Base-by-base conservation (phyloP, 768 basidiomycete species). In the Mycena rebaudengoi region DNA sequence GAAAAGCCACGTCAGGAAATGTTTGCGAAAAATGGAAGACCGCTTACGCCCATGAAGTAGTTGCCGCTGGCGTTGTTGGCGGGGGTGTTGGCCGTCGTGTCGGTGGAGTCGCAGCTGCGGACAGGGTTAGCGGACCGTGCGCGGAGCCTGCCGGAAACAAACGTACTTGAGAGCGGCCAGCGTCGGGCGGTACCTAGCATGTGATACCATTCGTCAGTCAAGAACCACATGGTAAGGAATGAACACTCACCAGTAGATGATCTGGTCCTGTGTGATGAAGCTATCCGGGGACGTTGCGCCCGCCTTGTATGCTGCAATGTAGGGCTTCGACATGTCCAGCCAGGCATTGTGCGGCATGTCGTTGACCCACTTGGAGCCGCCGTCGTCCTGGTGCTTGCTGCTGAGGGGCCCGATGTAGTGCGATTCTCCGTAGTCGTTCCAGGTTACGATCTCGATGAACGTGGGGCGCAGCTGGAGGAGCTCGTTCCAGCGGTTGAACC, bases 391-490 rank as follows among this genome's bases (percentile, higher is more conserved):
- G 46, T 67, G 66, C 41, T 59, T 67, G 21, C 56, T 59, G 53
- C 57, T 61, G 65, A 82, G 70, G 18, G 83, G 84, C n/a, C 83
- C 83, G 29, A 85, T 76, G 71, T 86, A 86, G 59, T 83, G 82
- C 18, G 81, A 81, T 70, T 85, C 85, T 65, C 65, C 65, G 16
- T 66, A 58, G 46, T 60, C 64, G 20, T 65, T 59, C 58, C 52
- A 83, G 23, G 79, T 81, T 30, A 80, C 72, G 62, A 83, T 77
- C 68, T 83, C 79, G 18, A 68, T 39, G 20, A 58, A 68, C 0
- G 30, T 3, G 3, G 56, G 52, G 7, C 50, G 37, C 18, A 68
- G 54, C n/a, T 40, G 39, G 45, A 68, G 48, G 23, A 68, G 52
- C 5, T 68, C 51, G 26, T 51, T 60, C 66, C 66, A 68, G 39